Percentiles rank a stretch among this genome's conserved stretches.
These are phyloP conservation scores for Cyclanthera cordifolia DNA, from an alignment of 306 rosid species.

Conservation along the genomic window DNA sequence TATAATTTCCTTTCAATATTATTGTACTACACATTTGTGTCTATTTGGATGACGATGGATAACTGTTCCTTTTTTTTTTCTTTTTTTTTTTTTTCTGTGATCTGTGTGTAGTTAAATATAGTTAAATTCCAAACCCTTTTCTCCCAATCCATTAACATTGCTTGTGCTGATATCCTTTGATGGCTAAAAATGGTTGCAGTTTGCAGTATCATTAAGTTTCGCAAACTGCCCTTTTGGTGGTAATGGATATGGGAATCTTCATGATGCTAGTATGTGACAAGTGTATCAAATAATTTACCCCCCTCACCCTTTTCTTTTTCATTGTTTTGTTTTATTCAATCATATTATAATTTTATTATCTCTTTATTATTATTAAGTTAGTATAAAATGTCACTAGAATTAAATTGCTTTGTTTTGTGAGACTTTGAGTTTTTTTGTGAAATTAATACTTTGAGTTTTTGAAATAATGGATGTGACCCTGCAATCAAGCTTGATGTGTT, in stretches of 20 bases:
- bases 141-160: background rate
- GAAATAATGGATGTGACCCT: too few relatives aligned
- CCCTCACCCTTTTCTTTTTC: too few relatives aligned
- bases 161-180: background rate
- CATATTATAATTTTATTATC: too few relatives aligned
- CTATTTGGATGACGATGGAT: slow-evolving; percentile 5
- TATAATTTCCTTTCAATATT: background rate
- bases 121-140: background rate
- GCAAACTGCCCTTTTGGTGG: background rate
- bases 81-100: background rate
- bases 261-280: too few relatives aligned
- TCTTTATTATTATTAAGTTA: too few relatives aligned
- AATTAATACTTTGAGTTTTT: too few relatives aligned
- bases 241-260: slow-evolving; percentile 10
- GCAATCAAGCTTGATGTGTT: too few relatives aligned
- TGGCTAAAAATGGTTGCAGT: background rate
- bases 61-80: background rate
- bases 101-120: background rate
- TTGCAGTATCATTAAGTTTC: slow-evolving; percentile 13
- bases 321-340: too few relatives aligned
- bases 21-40: background rate
- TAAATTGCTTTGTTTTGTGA: too few relatives aligned
- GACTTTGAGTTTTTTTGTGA: too few relatives aligned
- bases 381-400: too few relatives aligned
- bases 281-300: too few relatives aligned